Conservation (phyloP, 2,329 filamentous ascomycete species). For the Sclerotinia trifoliorum region DNA sequence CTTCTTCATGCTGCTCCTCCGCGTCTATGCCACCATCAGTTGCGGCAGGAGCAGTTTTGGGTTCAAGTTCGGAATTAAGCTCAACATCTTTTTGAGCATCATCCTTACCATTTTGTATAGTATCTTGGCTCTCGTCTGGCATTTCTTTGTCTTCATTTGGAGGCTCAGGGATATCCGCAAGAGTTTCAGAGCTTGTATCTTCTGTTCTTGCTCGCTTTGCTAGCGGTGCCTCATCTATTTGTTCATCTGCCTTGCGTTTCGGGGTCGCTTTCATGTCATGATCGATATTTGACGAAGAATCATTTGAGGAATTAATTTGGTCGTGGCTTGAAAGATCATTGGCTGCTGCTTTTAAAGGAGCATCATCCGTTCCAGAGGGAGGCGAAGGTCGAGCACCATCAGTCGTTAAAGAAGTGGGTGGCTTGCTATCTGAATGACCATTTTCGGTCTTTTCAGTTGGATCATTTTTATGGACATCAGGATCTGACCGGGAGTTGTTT, state of each 20-base stretch:
- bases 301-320: constrained; percentile 15
- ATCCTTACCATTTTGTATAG: background rate
- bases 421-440: background rate
- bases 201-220: constrained; percentile 16
- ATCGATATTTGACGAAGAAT: constrained; percentile 5
- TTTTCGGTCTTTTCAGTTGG: constrained; percentile 27
- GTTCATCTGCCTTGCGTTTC: constrained; percentile 22
- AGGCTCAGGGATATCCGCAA: background rate
- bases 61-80: background rate
- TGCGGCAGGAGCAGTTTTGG: background rate
- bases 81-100: background rate
- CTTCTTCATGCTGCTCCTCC: constrained; percentile 5
- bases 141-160: background rate
- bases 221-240: constrained; percentile 5
- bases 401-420: background rate
- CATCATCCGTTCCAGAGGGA: constrained; percentile 30
- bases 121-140: background rate
- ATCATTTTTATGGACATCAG: background rate
- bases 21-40: background rate
- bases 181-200: background rate
- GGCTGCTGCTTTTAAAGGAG: constrained; percentile 32
- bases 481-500: constrained; percentile 12
- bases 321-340: constrained; percentile 35
- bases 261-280: constrained; percentile 11
- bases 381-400: constrained; percentile 7